Evolutionary conservation across 1,139 yeast genomes (phyloP), one percentile per base, ranked within the genome.

Genomic region (Suhomyces kunorum): DNA sequence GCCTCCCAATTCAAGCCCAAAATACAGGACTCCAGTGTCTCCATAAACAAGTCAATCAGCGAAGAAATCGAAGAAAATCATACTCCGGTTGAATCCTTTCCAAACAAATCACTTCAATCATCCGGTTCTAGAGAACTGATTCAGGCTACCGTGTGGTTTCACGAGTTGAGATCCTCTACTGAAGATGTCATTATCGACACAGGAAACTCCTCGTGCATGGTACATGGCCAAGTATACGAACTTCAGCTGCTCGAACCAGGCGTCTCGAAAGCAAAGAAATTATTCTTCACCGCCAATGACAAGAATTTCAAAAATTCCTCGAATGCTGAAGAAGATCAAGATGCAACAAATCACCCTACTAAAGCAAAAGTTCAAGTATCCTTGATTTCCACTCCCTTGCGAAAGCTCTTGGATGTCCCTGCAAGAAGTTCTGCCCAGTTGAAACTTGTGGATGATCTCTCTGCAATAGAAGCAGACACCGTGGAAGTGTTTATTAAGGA

Each of bases 401-500:
- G 84, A 40, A 66, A 74, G 7, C 55, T 77, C 2, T 56, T 90
- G 47, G 89, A 83, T 36, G 57, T 89, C 13, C 81, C 90, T 3
- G 76, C 88, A 0, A 67, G 96, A 46, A 75, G 83, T 30, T 57
- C 72, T 45, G 83, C 88, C 1, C 76, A 76, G 44, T 59, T 83
- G 28, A 76, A 72, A 42, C 57, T 66, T 15, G 69, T 77, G 26
- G 34, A 45, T 1, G 63, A 68, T 36, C 32, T 51, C 5, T 61
- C 66, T 6, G 62, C 68, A 1, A 85, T 79, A 8, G 85, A 80
- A 45, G 87, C 92, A 0, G 97, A 92, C 52, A 74, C 87, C 2
- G 78, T 90, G 5, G 98, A 92, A 55, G 67, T 94, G 5, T 82
- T 80, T 55, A 78, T 89, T 40, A 87, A 84, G 53, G 98, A 92